These are phyloP conservation scores for Tetrapisispora arboricola DNA, from an alignment of 805 yeast genomes.

Conservation along the genomic window DNA sequence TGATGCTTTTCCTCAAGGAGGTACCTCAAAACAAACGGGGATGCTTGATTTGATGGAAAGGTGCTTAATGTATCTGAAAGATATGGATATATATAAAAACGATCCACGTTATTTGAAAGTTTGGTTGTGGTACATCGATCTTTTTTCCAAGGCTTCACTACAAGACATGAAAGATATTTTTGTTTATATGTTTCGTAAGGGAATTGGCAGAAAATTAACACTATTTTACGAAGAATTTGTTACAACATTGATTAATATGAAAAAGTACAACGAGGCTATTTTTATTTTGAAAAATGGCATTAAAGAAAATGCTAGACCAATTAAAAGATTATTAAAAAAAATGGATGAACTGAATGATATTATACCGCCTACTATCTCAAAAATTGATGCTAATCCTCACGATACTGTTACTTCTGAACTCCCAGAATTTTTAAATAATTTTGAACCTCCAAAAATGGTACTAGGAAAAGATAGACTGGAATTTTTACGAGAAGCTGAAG, in stretches of 20 bases:
- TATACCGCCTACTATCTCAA: slow-evolving; percentile 8
- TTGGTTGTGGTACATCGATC: slow-evolving; percentile 71
- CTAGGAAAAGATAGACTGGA: slow-evolving; percentile 10
- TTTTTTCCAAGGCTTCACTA: slow-evolving; percentile 30
- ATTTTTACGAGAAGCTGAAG: slow-evolving; percentile 8
- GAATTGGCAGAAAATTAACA: slow-evolving; percentile 59
- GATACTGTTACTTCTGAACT: not conserved
- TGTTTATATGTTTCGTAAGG: slow-evolving; percentile 56
- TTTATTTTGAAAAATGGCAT: slow-evolving; percentile 27
- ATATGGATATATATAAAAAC: slow-evolving; percentile 57
- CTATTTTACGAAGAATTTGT: slow-evolving; percentile 76
- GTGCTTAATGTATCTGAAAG: slow-evolving; percentile 60
- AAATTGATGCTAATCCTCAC: not conserved
- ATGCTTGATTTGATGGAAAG: slow-evolving; percentile 50
- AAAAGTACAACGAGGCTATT: slow-evolving; percentile 10
- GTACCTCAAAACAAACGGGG: slow-evolving; percentile 50
- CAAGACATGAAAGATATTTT: slow-evolving; percentile 65
- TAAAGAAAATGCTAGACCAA: slow-evolving; percentile 54
- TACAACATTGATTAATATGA: slow-evolving; percentile 18
- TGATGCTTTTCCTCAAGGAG: slow-evolving; percentile 53
- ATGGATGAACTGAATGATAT: slow-evolving; percentile 9
- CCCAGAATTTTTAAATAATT: slow-evolving; percentile 2
- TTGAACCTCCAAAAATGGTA: slow-evolving; percentile 6
- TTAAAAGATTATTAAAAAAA: slow-evolving; percentile 30
- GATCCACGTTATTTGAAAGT: slow-evolving; percentile 72